Evolutionary conservation across 2,329 filamentous ascomycete species (phyloP), one percentile per base, ranked within the genome.

Genomic region (Pseudogymnoascus sp.): DNA sequence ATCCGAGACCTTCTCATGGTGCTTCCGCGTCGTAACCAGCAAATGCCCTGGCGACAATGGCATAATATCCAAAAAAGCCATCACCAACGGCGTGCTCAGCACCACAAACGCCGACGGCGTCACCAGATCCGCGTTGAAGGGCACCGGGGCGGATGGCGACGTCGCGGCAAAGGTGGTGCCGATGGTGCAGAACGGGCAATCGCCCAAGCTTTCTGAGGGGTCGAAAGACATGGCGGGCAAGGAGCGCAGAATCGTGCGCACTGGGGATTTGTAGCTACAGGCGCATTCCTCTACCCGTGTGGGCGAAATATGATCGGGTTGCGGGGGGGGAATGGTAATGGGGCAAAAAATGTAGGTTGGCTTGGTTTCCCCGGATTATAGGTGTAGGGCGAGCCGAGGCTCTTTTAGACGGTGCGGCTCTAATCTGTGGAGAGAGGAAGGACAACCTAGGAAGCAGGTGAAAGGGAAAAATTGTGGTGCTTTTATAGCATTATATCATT

Each of bases 51-150:
- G 80, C 0, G 90, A 89, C 61, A 97, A 84, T 0, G 95, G 95
- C 79, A 96, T 84, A 71, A 97, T 96, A 77, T 97, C 93, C 69
- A 97, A 82, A 76, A 97, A 97, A 44, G 92, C 92, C 66, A 97
- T 78, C 29, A 95, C 85, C 65, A 86, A 75, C 1, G 86, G 86
- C 0, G 90, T 95, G 2, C 90, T 90, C 64, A 97, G 83, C 33
- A 97, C 83, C 31, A 97, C 72, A 71, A 84, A 86, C 14, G 83
- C 77, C 6, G 79, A 66, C 0, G 78, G 76, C 24, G 73, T 63
- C 0, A 74, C 63, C 8, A 68, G 64, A 6, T 64, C 64, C 6
- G 73, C 69, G 62, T 68, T 69, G 7, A 77, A 76, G 7, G 68
- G 67, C 14, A 67, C 70, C 1, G 72, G 74, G 64, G 65, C 73